phyloP scores from a whole-genome alignment of 1,284 basidiomycete genomes.

The Rhodotorula mucilaginosa region DNA sequence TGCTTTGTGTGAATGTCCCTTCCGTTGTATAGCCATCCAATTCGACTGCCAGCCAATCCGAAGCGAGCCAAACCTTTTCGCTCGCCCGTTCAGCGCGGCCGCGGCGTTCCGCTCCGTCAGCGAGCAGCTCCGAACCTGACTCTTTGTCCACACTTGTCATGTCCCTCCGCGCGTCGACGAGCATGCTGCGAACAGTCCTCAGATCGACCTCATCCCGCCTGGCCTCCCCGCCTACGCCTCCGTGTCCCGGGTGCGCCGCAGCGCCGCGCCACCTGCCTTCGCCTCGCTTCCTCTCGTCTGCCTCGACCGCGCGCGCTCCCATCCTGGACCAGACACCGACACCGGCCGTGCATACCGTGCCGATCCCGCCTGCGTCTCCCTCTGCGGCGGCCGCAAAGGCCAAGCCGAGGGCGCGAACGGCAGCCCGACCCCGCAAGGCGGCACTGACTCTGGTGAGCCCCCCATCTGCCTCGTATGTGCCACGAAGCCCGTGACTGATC shows the following conservation, averaged over 20 bases:
- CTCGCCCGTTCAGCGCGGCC: not conserved
- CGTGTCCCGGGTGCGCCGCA: constrained; percentile 12
- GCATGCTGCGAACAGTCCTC: constrained; percentile 8
- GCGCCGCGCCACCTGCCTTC: constrained; percentile 8
- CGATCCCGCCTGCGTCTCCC: not conserved
- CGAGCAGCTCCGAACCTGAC: not conserved
- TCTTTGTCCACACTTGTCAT: not conserved
- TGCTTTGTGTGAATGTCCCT: too few species aligned
- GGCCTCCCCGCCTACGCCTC: not conserved
- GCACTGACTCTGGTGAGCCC: constrained; percentile 68
- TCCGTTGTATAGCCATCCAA: too few species aligned
- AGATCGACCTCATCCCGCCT: not conserved
- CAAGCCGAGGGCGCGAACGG: constrained; percentile 5
- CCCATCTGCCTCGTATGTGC: too few species aligned
- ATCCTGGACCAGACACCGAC: constrained; percentile 17
- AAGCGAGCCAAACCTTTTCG: not conserved
- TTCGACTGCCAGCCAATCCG: not conserved
- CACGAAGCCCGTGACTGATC: not conserved
- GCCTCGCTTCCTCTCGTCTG: constrained; percentile 3
- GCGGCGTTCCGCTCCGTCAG: not conserved
- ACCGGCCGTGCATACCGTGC: constrained; percentile 7
- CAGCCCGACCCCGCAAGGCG: constrained; percentile 66
- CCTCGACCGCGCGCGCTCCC: constrained; percentile 4
- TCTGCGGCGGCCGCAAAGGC: not conserved
- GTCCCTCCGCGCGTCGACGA: constrained; percentile 1